Base-by-base conservation (phyloP, 2,329 filamentous ascomycete species). In the Colletotrichum spinosum region DNA sequence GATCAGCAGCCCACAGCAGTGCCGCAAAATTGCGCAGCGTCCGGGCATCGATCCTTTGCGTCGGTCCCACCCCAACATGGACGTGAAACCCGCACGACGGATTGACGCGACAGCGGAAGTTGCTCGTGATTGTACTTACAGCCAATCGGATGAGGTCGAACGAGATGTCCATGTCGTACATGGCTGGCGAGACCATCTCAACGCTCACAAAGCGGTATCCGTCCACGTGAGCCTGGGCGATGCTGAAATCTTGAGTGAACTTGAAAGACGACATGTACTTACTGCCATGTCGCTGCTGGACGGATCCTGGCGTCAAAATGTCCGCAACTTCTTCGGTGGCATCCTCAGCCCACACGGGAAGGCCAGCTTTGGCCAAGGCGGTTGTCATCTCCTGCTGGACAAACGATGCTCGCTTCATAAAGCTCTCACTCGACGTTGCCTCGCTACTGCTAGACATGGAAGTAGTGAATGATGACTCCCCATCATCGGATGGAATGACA, bases 1-100 rank as follows among this genome's bases (percentile, higher is more conserved):
- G 77, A 50, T 79, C 77, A 8, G 75, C 74, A 5, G 76, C 77
- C 74, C 74, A 80, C 7, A 75, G 60, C 15, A 79, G 72, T 6
- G 72, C 73, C 2, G 70, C 76, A 9, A 74, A 70, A 34, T 76
- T 73, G 11, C 74, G 73, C 11, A 76, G 34, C 0, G 71, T 69
- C 10, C 69, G 65, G 9, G 74, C 50, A 12, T 74, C 69, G 54
- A 79, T 74, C 53, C 68, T 71, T n/a, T 70, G 61, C 6, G 49
- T 53, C 12, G 39, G 58, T 0, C 78, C 78, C 52, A 75, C 75
- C 6, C 76, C 78, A 4, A 80, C 69, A 52, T 80, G 77, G 12
- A 80, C 75, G 54, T 79, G 77, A 17, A 80, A 69, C 8, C 77
- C 77, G 35, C 75, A 76, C 1, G 70, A 68, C 0, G 66, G 38